phyloP scores from a whole-genome alignment of 2,329 filamentous ascomycete species.

The Cordyceps sp. region DNA sequence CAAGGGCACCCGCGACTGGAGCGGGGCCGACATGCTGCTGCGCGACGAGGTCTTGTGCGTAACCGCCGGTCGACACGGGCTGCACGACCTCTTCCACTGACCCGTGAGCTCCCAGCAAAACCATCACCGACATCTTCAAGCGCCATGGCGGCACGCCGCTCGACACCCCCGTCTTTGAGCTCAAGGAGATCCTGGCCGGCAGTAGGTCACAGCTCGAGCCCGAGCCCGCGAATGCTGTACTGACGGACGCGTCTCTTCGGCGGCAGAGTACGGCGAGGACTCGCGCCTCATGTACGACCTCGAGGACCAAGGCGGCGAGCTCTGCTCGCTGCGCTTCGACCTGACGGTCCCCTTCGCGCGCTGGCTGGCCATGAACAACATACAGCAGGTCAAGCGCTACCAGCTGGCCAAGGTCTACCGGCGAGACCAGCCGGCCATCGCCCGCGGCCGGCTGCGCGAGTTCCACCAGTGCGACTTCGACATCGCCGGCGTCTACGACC shows the following conservation, averaged over 20 bases:
- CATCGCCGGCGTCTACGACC: conserved; percentile 73
- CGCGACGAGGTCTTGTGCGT: conserved; percentile 56
- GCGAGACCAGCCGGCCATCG: conserved; percentile 43
- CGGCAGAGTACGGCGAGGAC: conserved; percentile 65
- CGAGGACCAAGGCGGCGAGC: conserved; percentile 70
- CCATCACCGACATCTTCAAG: conserved; percentile 66
- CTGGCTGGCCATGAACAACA: conserved; percentile 57
- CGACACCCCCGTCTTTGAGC: conserved; percentile 72
- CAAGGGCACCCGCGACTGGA: conserved; percentile 83
- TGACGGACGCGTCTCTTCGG: neutral
- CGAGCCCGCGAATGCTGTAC: no score
- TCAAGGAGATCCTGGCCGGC: conserved; percentile 70
- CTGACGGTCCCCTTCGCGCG: conserved; percentile 2
- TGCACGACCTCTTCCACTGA: neutral
- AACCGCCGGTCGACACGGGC: neutral
- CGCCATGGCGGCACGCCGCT: conserved; percentile 66
- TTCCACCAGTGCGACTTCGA: conserved; percentile 98
- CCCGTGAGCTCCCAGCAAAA: conserved; percentile 20
- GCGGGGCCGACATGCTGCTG: conserved; percentile 62
- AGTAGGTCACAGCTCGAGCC: conserved; percentile 15
- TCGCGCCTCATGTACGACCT: conserved; percentile 83
- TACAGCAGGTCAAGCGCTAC: conserved; percentile 80
- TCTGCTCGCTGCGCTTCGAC: conserved; percentile 1
- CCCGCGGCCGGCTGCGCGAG: conserved; percentile 84
- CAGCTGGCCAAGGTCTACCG: conserved; percentile 77